Conservation (phyloP, 2,329 filamentous ascomycete genomes). For the Paracoccidioides lutzii region DNA sequence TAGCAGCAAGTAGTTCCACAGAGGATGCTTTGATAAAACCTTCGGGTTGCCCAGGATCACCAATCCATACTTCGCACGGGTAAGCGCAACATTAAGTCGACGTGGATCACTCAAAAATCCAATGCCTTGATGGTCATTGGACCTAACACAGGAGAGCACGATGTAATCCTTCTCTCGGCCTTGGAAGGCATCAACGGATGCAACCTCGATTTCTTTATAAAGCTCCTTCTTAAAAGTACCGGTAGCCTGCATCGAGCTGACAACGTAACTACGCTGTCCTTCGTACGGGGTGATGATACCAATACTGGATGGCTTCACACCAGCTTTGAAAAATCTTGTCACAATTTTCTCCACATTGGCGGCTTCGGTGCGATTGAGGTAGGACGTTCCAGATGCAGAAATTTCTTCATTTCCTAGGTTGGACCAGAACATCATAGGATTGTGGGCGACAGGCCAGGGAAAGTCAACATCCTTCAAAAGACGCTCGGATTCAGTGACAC, state of each 20-base stretch:
- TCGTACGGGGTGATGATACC: slow-evolving; percentile 98
- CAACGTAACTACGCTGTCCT: slow-evolving; percentile 93
- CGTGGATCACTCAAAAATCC: slow-evolving; percentile 96
- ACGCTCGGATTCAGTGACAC: slow-evolving; percentile 78
- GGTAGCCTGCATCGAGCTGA: slow-evolving; percentile 97
- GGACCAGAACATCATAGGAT: slow-evolving; percentile 99
- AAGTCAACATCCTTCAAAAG: slow-evolving; percentile 91
- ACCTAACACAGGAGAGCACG: slow-evolving; percentile 91
- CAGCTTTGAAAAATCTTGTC: slow-evolving; percentile 96
- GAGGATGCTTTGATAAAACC: slow-evolving; percentile 89
- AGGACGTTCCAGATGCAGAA: slow-evolving; percentile 91
- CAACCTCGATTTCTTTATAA: slow-evolving; percentile 98
- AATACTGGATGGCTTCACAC: slow-evolving; percentile 84
- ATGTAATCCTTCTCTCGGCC: slow-evolving; percentile 99
- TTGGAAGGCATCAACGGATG: slow-evolving; percentile 96
- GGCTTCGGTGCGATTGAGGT: slow-evolving; percentile 93
- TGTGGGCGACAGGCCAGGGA: slow-evolving; percentile 87
- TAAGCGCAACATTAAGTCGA: slow-evolving; percentile 92
- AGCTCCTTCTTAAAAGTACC: slow-evolving; percentile 96
- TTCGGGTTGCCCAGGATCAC: slow-evolving; percentile 97
- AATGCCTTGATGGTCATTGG: slow-evolving; percentile 97
- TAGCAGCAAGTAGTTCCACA: slow-evolving; percentile 89
- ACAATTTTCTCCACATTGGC: slow-evolving; percentile 98
- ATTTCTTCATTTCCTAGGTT: slow-evolving; percentile 97
- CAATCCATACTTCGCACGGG: slow-evolving; percentile 89